phyloP scores from a whole-genome alignment of 768 basidiomycete species.

The Suillus clintonianus region DNA sequence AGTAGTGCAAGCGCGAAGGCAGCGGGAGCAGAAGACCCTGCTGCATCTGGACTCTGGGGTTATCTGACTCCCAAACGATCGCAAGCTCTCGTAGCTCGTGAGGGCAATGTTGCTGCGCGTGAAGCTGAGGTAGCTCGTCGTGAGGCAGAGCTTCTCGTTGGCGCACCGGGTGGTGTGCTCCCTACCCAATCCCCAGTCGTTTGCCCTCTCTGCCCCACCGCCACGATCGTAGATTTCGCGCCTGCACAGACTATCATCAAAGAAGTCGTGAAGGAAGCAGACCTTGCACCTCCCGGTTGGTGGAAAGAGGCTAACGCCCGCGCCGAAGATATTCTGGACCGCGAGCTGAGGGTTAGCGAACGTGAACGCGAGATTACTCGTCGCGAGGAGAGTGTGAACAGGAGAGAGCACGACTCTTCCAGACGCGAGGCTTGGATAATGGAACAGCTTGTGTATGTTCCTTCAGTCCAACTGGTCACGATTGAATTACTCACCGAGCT shows the following conservation, averaged over 20 bases:
- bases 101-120: conserved; percentile 76
- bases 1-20: conserved; percentile 31
- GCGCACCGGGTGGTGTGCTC: conserved; percentile 80
- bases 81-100: conserved; percentile 77
- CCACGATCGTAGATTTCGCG: conserved; percentile 57
- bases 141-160: conserved; percentile 82
- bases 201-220: conserved; percentile 60
- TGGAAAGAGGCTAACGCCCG: conserved; percentile 65
- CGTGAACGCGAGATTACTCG: conserved; percentile 85
- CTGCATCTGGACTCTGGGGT: conserved; percentile 59
- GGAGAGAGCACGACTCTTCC: conserved; percentile 83
- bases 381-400: conserved; percentile 83
- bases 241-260: conserved; percentile 83
- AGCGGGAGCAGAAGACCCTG: conserved; percentile 36
- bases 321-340: conserved; percentile 79
- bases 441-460: conserved; percentile 84
- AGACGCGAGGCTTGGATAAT: conserved; percentile 90
- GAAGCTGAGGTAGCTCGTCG: conserved; percentile 89
- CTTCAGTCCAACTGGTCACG: background rate
- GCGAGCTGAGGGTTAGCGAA: conserved; percentile 83
- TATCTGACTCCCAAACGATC: conserved; percentile 82
- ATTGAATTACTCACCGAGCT: conserved; percentile 7
- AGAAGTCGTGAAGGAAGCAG: conserved; percentile 83
- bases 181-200: conserved; percentile 50
- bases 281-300: conserved; percentile 81